Evolutionary conservation across 768 basidiomycete species (phyloP).

Genomic region (Leccinum disarticulatum): DNA sequence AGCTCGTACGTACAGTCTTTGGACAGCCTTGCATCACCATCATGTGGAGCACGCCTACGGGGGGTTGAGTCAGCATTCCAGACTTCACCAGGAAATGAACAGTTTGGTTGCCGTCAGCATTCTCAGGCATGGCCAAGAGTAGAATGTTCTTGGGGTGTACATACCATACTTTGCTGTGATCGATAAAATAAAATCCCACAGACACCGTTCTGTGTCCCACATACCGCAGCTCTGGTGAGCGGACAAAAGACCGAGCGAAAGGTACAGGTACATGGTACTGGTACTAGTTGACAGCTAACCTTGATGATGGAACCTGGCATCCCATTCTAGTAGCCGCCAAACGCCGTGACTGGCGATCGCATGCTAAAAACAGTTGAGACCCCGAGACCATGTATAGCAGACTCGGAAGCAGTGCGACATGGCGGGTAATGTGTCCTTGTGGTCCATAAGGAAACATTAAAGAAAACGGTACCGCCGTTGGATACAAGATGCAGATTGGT

Average conservation of each 20-base stretch:
- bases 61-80: slow-evolving; percentile 3
- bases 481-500: neutral
- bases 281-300: neutral
- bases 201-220: neutral
- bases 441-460: neutral
- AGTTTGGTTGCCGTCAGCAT: neutral
- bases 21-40: slow-evolving; percentile 3
- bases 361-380: neutral
- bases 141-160: neutral
- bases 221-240: neutral
- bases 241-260: neutral
- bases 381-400: neutral
- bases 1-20: neutral
- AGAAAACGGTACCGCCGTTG: neutral
- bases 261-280: neutral
- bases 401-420: neutral
- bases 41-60: neutral
- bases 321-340: neutral
- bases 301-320: neutral
- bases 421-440: neutral
- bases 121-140: slow-evolving; percentile 2
- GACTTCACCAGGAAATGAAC: neutral
- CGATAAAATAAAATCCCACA: neutral
- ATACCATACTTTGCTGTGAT: slow-evolving; percentile 1
- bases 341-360: neutral